These are phyloP conservation scores for Dendrobium chrysotoxum DNA, from an alignment of 106 monocot species.

Conservation along the genomic window DNA sequence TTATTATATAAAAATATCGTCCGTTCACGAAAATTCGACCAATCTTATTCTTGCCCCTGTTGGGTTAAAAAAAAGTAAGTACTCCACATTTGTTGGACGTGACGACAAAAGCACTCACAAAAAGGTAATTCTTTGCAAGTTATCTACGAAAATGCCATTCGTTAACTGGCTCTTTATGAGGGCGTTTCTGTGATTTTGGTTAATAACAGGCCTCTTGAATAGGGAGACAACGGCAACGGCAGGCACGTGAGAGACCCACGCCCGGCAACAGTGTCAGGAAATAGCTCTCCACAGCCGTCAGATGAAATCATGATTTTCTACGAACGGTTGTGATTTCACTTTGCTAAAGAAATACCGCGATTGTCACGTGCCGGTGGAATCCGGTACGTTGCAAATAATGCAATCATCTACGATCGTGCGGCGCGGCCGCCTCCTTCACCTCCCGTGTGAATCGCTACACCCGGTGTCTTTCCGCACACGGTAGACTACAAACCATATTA, in stretches of 20 bases:
- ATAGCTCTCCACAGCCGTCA: neutral
- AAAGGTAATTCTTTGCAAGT: neutral
- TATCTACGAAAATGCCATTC: neutral
- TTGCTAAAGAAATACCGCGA: neutral
- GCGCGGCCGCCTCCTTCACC: constrained; percentile 1
- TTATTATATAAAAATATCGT: neutral
- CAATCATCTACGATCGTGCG: constrained; percentile 11
- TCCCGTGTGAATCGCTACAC: constrained; percentile 4
- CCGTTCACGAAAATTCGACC: neutral
- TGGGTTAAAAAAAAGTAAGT: neutral
- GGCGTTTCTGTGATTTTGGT: neutral
- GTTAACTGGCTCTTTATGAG: neutral
- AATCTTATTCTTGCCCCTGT: neutral
- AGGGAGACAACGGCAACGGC: neutral
- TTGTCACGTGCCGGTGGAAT: constrained; percentile 5
- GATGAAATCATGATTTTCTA: neutral
- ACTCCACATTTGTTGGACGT: neutral
- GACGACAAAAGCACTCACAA: neutral
- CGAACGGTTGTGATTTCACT: neutral
- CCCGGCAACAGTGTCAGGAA: neutral
- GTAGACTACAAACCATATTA: neutral
- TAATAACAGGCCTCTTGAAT: neutral
- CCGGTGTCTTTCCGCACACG: neutral
- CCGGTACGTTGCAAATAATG: neutral
- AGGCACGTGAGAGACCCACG: constrained; percentile 2